Base-by-base conservation (phyloP, 2,329 filamentous ascomycete species). In the Penicillium sp. region DNA sequence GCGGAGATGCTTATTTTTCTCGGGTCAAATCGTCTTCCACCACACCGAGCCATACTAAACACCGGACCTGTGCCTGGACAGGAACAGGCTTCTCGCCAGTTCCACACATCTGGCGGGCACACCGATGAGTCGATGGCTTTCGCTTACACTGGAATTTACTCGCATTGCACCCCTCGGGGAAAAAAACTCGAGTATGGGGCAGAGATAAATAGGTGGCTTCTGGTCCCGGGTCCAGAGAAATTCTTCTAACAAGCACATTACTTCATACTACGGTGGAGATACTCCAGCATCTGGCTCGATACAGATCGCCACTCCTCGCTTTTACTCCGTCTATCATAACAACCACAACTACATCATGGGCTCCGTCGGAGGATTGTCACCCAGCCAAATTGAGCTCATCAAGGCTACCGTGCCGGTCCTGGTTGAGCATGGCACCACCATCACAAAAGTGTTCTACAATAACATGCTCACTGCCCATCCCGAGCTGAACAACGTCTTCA, bases 401-500 rank as follows among this genome's bases (percentile, higher is more conserved):
- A 88, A 87, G 74, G 82, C 86, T 53, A 92, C 89, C 6, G 85
- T 90, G 59, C 89, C 89, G 2, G 82, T 88, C 36, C 82, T 92
- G 3, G 82, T 82, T 22, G 81, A 87, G 61, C 85, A 91, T 70
- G 90, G 90, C 70, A 82, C 83, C 62, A 80, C 82, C 61, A 90
- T 92, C 73, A 88, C 89, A 6, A 81, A 81, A n/a, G 81, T 83
- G 64, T 92, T 93, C 79, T 92, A 93, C 80, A 80, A 81, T 61
- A 87, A 85, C 69, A 85, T 92, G 80, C 79, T 92, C 24, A 71
- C 72, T 11, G 85, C 85, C 40, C 81, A 91, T 60, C 89, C 89
- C 0, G 82, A 86, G 46, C 83, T 92, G 35, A 84, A 87, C 67
- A 83, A 87, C 73, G 80, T 89, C 74, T 92, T 92, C 82, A 92